Evolutionary conservation across 139 green algal species (phyloP).

Genomic region (Deuterostichococcus epilithicus): DNA sequence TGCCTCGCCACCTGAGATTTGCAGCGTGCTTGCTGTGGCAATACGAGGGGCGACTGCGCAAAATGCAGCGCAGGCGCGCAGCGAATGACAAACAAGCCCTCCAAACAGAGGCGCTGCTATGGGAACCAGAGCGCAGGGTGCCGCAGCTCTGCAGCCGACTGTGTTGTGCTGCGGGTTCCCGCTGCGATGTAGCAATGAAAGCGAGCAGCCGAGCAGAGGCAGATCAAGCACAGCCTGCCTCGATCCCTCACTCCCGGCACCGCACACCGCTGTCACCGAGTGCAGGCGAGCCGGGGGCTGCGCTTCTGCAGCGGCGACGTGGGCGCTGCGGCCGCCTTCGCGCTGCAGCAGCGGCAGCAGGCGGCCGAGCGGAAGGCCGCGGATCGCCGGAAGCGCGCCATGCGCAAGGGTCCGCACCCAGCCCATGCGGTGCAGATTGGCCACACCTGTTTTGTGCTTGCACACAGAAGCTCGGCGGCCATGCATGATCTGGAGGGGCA

Average conservation of each 20-base stretch:
- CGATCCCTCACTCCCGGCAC: no score
- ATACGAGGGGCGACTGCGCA: no score
- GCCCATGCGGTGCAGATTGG: neutral
- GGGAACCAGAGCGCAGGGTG: neutral
- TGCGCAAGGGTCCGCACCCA: neutral
- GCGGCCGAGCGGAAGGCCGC: neutral
- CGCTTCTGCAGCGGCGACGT: constrained; percentile 47
- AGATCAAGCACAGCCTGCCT: no score
- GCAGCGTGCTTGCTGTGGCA: no score
- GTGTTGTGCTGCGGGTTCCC: neutral
- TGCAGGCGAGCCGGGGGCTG: constrained; percentile 31
- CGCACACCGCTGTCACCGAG: no score
- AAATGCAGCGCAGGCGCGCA: no score
- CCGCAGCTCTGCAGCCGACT: neutral
- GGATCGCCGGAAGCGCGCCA: constrained; percentile 1
- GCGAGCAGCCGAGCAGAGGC: no score
- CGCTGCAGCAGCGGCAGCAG: constrained; percentile 33
- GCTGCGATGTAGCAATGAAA: no score
- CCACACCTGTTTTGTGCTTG: neutral
- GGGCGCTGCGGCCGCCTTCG: constrained; percentile 38
- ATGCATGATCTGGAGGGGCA: neutral
- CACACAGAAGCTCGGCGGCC: neutral
- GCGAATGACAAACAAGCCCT: no score
- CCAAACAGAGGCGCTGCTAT: neutral
- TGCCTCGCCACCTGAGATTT: no score